Evolutionary conservation across 176 grass and related monocot species (phyloP), one percentile per base, ranked within the genome.

Genomic region (Tillandsia leiboldiana): DNA sequence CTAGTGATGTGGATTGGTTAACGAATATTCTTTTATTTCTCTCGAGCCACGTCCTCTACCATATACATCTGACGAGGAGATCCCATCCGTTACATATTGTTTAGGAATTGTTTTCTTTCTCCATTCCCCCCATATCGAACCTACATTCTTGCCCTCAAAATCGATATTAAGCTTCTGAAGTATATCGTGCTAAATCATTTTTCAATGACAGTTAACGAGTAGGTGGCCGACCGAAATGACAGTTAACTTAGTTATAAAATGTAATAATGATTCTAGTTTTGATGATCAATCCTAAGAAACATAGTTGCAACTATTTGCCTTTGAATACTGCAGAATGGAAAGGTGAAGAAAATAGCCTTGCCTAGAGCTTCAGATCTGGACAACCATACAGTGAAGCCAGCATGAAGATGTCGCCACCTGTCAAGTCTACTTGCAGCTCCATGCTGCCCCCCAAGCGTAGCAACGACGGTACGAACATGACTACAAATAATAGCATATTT

Each of bases 351-450:
- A 69, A 53, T 13, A 10, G 59, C 26, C 76, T 83, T 83, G 76
- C 93, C 89, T 51, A 11, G 33, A 51, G 84, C 84, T n/a, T 90
- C 77, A 11, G 89, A 90, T 67, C 85, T 86, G 0, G 86, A 92
- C 48, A 97, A 26, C 93, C 93, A 97, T 22, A 97, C 77, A 5
- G 93, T 87, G 67, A 97, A 90, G 13, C 93, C 93, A 0, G 83
- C 76, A 73, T 97, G 76, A 65, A 97, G 83, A 76, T 97, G 71
- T 73, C 70, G 83, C 93, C 93, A 92, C 51, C 61, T 90, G 71
- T 97, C 89, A 33, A 81, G 85, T 77, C 86, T 87, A 69, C 89
- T 92, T 0, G 94, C 84, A 65, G 89, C 89, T 82, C 94, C 94
- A 80, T 90, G 84, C 73, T 87, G 80, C 12, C 86, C 89, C 11